Conservation (phyloP, 192 early-diverging fungal genomes). For the Coemansia sp. region DNA sequence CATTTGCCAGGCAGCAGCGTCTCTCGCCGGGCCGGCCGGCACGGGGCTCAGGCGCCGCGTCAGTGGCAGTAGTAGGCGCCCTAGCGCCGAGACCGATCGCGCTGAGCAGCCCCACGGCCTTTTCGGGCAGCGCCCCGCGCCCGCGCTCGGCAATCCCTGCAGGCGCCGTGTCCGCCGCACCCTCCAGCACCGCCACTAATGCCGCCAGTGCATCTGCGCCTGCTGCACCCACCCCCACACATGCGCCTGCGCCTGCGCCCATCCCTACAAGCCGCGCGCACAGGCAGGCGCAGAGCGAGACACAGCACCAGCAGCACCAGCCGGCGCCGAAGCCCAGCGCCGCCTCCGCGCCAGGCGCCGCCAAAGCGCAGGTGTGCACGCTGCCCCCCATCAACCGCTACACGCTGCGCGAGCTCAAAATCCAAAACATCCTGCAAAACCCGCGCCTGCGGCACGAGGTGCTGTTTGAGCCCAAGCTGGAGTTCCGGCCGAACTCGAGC, state of each 20-base stretch:
- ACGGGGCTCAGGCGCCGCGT: background rate
- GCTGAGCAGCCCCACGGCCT: background rate
- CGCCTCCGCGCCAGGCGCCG: background rate
- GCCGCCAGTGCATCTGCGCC: too few species aligned
- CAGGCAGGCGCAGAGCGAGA: conserved; percentile 3
- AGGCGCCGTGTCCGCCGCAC: background rate
- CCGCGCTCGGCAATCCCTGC: background rate
- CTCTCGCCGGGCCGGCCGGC: conserved; percentile 1
- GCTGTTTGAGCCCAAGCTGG: conserved; percentile 85
- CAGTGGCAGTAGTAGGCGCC: background rate
- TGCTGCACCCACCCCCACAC: background rate
- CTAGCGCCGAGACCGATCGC: background rate
- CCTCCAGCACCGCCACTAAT: conserved; percentile 1
- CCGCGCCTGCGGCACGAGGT: conserved; percentile 89
- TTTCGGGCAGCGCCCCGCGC: background rate
- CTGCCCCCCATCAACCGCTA: conserved; percentile 83
- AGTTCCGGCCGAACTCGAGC: conserved; percentile 86
- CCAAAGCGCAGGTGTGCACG: conserved; percentile 4
- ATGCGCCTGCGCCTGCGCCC: background rate
- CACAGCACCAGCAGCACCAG: background rate
- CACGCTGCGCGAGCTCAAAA: conserved; percentile 82
- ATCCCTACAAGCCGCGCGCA: background rate
- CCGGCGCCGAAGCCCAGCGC: background rate
- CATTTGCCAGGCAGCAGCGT: background rate
- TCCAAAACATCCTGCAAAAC: conserved; percentile 83